Evolutionary conservation across 768 basidiomycete species (phyloP).

Genomic region (Boletus pseudopeckii): DNA sequence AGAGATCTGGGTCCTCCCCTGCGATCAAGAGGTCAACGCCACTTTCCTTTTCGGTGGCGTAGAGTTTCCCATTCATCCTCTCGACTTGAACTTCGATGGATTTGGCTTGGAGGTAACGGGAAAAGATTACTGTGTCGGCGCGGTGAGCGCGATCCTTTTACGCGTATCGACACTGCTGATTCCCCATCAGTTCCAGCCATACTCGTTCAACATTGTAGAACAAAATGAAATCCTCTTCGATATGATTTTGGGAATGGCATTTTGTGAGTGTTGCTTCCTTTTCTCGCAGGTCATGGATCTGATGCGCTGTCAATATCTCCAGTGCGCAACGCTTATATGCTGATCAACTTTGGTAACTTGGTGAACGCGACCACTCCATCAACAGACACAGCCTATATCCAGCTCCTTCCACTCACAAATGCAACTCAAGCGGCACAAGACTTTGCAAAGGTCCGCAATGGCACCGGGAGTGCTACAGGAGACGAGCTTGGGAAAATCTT

Average conservation of each 20-base stretch:
- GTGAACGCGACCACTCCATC: conserved; percentile 39
- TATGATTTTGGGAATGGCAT: conserved; percentile 71
- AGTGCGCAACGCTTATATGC: conserved; percentile 66
- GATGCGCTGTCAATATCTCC: neutral
- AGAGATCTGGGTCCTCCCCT: conserved; percentile 59
- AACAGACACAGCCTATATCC: conserved; percentile 52
- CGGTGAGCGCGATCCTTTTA: conserved; percentile 35
- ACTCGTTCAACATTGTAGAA: conserved; percentile 43
- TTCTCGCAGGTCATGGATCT: neutral
- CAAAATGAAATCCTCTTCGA: conserved; percentile 39
- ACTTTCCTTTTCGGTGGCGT: conserved; percentile 61
- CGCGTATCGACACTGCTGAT: neutral
- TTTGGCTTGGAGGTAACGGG: conserved; percentile 20
- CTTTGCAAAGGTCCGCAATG: conserved; percentile 11
- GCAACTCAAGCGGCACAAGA: conserved; percentile 35
- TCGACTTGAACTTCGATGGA: conserved; percentile 47
- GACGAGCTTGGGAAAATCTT: conserved; percentile 37
- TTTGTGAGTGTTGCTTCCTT: conserved; percentile 42
- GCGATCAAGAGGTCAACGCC: conserved; percentile 58
- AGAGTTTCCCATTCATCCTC: conserved; percentile 59
- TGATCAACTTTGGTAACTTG: conserved; percentile 66
- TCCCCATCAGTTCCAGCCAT: conserved; percentile 61
- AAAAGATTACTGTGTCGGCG: conserved; percentile 35
- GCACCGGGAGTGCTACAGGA: neutral
- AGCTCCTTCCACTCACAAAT: conserved; percentile 56